Evolutionary conservation across 2,329 filamentous ascomycete genomes (phyloP), one percentile per base, ranked within the genome.

Genomic region (Ophiostoma novo-ulmi): DNA sequence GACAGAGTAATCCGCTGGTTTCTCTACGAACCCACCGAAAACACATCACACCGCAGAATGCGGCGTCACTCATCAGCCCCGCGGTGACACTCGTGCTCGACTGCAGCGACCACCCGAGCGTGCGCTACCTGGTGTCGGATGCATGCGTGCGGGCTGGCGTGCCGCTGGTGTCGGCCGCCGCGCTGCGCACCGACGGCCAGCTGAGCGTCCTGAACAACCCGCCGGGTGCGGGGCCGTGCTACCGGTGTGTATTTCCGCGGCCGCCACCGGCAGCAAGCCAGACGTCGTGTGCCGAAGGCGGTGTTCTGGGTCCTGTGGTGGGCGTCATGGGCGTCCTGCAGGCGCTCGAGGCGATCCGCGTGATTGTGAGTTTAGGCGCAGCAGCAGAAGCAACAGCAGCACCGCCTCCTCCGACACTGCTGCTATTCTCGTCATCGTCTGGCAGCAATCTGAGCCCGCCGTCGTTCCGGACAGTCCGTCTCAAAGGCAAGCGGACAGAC

Each of bases 281-380:
- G 0, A 84, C 92, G 1, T 93, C 90, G 72, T 99, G 95, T 76
- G 93, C 94, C 58, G 95, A 99, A 78, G 94, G 94, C 11, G 95
- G 95, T 0, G 93, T 99, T 10, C 77, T 99, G 1, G 95, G 95
- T 0, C 94, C 95, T 0, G 93, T 97, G 0, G 95, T 99, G 0
- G 95, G 95, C 0, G 85, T 89, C 0, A 97, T 99, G 92, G 95
- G 95, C 8, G 89, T 97, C 0, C 81, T 98, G 70, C 95, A 98
- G 81, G 94, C 95, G 0, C 82, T 97, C 1, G 93, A 98, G 80
- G 89, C 92, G 0, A 89, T 98, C 76, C 95, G 96, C 78, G 79
- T 97, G n/a, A 84, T 97, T 20, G 84, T 87, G 2, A 31, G 22
- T 36, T 7, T 20, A 5, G 44, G 17, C 1, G 17, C 44, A 48